Evolutionary conservation across 768 basidiomycete genomes (phyloP).

Genomic region (Suillus discolor): DNA sequence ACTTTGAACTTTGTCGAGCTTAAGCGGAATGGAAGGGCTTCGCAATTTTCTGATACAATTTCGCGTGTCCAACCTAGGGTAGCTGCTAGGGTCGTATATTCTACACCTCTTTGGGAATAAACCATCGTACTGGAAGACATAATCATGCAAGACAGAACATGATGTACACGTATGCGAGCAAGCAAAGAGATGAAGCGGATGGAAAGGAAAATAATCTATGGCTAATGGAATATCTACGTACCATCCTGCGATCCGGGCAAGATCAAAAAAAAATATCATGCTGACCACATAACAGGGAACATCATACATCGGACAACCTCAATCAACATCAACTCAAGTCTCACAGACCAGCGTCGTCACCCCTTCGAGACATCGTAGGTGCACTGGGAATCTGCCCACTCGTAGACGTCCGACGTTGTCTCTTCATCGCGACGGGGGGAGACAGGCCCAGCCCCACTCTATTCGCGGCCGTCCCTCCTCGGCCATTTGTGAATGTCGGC

Average conservation of each 20-base stretch:
- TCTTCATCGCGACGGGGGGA: constrained; percentile 57
- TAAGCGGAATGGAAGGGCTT: constrained; percentile 1
- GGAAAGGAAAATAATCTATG: constrained; percentile 36
- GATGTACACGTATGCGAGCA: constrained; percentile 23
- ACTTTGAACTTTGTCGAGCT: background rate
- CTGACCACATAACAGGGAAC: constrained; percentile 20
- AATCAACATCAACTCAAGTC: background rate
- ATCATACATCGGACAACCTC: constrained; percentile 3
- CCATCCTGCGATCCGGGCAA: constrained; percentile 37
- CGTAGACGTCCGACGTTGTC: constrained; percentile 79
- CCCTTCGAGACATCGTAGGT: constrained; percentile 30
- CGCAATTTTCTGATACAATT: constrained; percentile 6
- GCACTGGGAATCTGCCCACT: constrained; percentile 47
- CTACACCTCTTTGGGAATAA: constrained; percentile 33
- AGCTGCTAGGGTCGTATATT: constrained; percentile 20
- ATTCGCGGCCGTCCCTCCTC: constrained; percentile 37
- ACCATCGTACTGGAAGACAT: constrained; percentile 32
- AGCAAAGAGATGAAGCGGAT: constrained; percentile 15
- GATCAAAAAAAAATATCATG: constrained; percentile 31
- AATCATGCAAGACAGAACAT: constrained; percentile 20
- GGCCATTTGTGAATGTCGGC: constrained; percentile 45
- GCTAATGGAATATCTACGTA: constrained; percentile 27
- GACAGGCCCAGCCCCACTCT: constrained; percentile 23
- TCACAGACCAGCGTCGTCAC: constrained; percentile 21
- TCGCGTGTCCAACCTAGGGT: constrained; percentile 7